Conservation (phyloP, 345 rosid species). For the Aethionema arabicum region DNA sequence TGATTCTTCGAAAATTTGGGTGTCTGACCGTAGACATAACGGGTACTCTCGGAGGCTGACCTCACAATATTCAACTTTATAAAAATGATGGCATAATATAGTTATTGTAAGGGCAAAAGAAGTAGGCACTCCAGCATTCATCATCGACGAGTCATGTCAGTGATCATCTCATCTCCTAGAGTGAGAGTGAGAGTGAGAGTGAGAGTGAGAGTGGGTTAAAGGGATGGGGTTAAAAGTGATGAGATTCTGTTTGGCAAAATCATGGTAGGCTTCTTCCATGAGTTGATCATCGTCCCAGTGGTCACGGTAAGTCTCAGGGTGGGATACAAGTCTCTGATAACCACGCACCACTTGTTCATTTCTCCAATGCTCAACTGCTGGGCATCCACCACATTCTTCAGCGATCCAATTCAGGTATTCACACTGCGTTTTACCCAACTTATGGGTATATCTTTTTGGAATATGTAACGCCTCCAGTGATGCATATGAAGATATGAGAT, state of each 20-base stretch:
- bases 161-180: neutral
- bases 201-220: neutral
- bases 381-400: constrained; percentile 40
- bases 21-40: too few species aligned
- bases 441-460: constrained; percentile 66
- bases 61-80: too few species aligned
- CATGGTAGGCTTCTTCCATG: constrained; percentile 43
- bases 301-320: constrained; percentile 51
- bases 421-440: constrained; percentile 34
- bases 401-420: constrained; percentile 45
- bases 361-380: constrained; percentile 54
- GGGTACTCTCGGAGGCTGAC: too few species aligned
- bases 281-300: constrained; percentile 54
- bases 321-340: neutral
- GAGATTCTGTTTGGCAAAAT: constrained; percentile 34
- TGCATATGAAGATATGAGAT: constrained; percentile 44
- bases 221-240: constrained; percentile 2
- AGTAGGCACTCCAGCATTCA: too few species aligned
- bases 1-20: too few species aligned
- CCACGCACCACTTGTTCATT: constrained; percentile 26
- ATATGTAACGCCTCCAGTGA: constrained; percentile 47
- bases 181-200: too few species aligned
- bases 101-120: too few species aligned
- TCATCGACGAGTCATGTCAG: too few species aligned
- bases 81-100: too few species aligned